These are phyloP conservation scores for Teunomyces cretensis DNA, from an alignment of 805 yeast genomes.

Conservation along the genomic window DNA sequence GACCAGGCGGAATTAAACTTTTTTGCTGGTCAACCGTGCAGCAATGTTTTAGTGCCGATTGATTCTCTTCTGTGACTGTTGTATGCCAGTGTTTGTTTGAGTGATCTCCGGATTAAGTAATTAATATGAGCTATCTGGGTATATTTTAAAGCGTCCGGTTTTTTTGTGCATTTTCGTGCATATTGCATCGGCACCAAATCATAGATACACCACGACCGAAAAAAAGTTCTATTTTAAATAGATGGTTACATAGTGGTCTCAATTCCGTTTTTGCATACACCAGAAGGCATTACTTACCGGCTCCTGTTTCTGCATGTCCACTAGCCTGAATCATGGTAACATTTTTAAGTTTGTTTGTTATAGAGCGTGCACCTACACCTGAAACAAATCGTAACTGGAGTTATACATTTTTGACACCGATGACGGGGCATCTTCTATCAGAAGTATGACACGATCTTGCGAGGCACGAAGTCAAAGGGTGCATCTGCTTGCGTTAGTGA, in stretches of 20 bases:
- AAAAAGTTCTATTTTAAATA: conserved; percentile 1
- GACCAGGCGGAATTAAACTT: background rate
- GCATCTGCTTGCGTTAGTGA: background rate
- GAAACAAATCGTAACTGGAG: background rate
- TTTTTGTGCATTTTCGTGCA: background rate
- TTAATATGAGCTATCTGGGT: background rate
- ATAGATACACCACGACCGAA: background rate
- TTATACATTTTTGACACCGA: background rate
- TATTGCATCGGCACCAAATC: background rate
- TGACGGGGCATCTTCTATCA: background rate
- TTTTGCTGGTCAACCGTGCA: background rate
- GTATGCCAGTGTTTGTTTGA: conserved; percentile 2
- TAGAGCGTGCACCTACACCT: background rate
- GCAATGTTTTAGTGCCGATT: background rate
- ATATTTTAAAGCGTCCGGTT: background rate
- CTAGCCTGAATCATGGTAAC: background rate
- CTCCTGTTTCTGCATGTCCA: background rate
- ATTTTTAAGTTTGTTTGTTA: background rate
- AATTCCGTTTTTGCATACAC: background rate
- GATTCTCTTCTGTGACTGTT: conserved; percentile 1
- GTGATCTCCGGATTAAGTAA: conserved; percentile 1
- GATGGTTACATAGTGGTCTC: background rate
- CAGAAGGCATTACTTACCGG: background rate
- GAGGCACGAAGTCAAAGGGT: conserved; percentile 1
- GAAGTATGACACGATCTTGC: conserved; percentile 1